phyloP scores from a whole-genome alignment of 2,329 filamentous ascomycete genomes.

The Aureobasidium sp. region DNA sequence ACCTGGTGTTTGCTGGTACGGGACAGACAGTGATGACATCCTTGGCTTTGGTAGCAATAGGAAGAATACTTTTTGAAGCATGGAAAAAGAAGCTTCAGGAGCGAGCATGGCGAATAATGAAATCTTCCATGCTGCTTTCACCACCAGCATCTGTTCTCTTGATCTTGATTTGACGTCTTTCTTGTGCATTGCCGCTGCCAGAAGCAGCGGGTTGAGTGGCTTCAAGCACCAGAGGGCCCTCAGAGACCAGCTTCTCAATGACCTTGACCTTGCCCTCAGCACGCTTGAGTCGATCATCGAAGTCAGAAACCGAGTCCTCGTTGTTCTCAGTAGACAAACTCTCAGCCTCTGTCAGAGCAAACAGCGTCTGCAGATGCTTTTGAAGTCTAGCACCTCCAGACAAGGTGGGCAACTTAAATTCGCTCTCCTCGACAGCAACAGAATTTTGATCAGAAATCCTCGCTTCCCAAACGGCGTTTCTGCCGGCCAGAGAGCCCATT shows the following conservation, averaged over 20 bases:
- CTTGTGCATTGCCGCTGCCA: constrained; percentile 4
- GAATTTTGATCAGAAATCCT: constrained; percentile 33
- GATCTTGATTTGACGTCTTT: constrained; percentile 17
- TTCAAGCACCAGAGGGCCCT: constrained; percentile 25
- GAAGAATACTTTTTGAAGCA: background rate
- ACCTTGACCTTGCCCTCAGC: constrained; percentile 80
- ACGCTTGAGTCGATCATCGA: constrained; percentile 80
- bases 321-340: constrained; percentile 74
- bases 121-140: constrained; percentile 33
- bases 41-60: constrained; percentile 5
- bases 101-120: constrained; percentile 20
- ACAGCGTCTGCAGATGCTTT: constrained; percentile 69
- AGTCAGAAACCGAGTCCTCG: constrained; percentile 83
- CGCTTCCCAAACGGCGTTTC: constrained; percentile 76
- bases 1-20: constrained; percentile 8
- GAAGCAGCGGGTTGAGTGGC: background rate
- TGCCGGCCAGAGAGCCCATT: constrained; percentile 70
- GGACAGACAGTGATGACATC: constrained; percentile 1
- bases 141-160: constrained; percentile 19
- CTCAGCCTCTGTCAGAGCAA: constrained; percentile 70
- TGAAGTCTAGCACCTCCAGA: constrained; percentile 57
- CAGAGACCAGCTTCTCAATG: constrained; percentile 63
- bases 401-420: constrained; percentile 36
- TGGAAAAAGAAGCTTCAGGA: constrained; percentile 1
- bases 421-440: background rate